Percentiles rank a stretch among this genome's conserved stretches.
Conservation (phyloP, 768 basidiomycete species). For the Suillus americanus region DNA sequence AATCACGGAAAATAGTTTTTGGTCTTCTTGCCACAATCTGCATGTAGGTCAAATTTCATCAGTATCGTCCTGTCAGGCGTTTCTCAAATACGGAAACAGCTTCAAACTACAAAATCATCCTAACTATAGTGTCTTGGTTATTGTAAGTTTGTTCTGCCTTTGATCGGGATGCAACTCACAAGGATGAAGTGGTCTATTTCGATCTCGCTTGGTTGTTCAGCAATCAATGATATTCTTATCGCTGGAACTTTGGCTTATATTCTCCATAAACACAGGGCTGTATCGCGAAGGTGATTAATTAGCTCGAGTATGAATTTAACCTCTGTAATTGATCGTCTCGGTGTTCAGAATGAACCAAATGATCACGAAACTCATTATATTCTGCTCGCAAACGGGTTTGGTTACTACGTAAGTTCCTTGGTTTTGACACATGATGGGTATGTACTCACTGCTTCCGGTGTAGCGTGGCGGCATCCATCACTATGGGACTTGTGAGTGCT, state of each 20-base stretch:
- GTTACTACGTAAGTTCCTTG: conserved; percentile 20
- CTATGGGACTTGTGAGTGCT: conserved; percentile 19
- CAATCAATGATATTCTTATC: conserved; percentile 21
- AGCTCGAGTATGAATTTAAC: neutral
- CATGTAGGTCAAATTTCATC: neutral
- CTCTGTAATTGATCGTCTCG: neutral
- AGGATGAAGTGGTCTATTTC: conserved; percentile 19
- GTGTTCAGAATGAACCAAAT: conserved; percentile 14
- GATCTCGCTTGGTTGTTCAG: conserved; percentile 23
- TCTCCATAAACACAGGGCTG: conserved; percentile 12
- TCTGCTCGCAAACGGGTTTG: conserved; percentile 27
- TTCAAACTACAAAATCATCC: neutral
- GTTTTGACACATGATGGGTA: neutral
- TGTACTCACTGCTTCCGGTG: neutral
- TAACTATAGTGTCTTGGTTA: too few relatives aligned
- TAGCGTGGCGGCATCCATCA: conserved; percentile 18
- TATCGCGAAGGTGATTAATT: conserved; percentile 14
- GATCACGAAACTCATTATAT: conserved; percentile 17
- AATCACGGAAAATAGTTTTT: neutral
- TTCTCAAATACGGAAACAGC: neutral
- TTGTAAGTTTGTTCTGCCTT: neutral
- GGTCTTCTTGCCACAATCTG: neutral
- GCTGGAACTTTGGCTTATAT: conserved; percentile 19
- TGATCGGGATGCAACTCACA: neutral
- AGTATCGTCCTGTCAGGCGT: neutral